Evolutionary conservation across 2,329 filamentous ascomycete species (phyloP), one percentile per base, ranked within the genome.

Genomic region (Xylaria sp.): DNA sequence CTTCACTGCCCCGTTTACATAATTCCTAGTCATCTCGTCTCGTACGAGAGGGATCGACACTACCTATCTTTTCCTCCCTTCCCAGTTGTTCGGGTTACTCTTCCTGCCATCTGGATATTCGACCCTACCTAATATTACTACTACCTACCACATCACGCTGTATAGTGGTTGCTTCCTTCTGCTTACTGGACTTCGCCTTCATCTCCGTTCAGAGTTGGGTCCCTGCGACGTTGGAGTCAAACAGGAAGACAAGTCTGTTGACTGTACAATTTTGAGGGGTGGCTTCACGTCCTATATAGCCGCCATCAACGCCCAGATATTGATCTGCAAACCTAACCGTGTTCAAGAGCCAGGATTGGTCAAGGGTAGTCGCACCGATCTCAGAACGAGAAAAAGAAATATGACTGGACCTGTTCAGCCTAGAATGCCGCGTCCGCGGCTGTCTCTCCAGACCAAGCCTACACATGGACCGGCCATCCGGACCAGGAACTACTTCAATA

Each of bases 361-460:
- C 42, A 51, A 51, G 54, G 54, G 48, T 44, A 54, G 51, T 46
- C 51, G 42, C 59, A 57, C 18, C 8, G 23, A 54, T 44, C 65
- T 30, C 23, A 30, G 23, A 5, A 30, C 4, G 23, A 30, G 5
- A 30, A 23, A 13, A 42, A 63, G 64, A 66, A 67, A 58, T 56
- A 79, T 79, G 77, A 67, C 76, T 44, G 72, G 70, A 59, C 54
- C 67, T 10, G 65, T 58, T 44, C 55, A 73, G 4, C 70, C 76
- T 56, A 82, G 78, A 74, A 78, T 79, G 69, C 23, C 19, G 4
- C 49, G 49, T 16, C 84, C 84, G 2, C 78, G 82, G 68, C 73
- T 87, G 63, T 82, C 81, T 57, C 79, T 84, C 66, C 79, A 83
- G 68, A 84, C 78, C 67, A 81, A 80, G 67, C 74, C 80, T 23